Evolutionary conservation across 257 asterid genomes (phyloP), one percentile per base, ranked within the genome.

Genomic region (Primulina tabacum): DNA sequence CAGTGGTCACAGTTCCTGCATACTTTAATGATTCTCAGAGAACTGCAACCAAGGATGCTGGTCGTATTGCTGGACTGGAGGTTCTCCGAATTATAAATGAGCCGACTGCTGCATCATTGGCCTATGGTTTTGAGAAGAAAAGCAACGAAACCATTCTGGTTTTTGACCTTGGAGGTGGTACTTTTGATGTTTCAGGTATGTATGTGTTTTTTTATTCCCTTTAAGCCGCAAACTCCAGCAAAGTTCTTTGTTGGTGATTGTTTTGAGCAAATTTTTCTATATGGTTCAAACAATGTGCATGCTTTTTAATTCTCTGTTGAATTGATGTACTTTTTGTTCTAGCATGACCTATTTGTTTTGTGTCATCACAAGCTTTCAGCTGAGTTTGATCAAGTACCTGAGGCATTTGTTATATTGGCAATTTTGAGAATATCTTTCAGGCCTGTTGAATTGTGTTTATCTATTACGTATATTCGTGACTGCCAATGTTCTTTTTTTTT

Each of bases 21-120:
- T 86, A 88, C 83, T 88, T 88, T 73, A 86, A 88, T 75, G 95
- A 88, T 75, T 88, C 95, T 38, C 95, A 86, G 75, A 78, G 86
- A 34, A 81, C 83, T n/a, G 81, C 86, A 2, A 81, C 83, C 33
- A 81, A 81, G 72, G 83, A 81, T 57, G 86, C 83, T 37, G 86
- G 86, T 57, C 86, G 86, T 12, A 81, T 81, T 68, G 86, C 83
- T 55, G 86, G 86, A 5, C 70, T 81, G 20, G 83, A 81, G 56
- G 83, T 81, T 66, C 86, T 81, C 20, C 81, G 86, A 2, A 81
- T 78, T n/a, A 81, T 81, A 17, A 81, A 81, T 57, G 86, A 78
- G 30, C 86, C 86, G 9, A 78, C 81, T 3, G 86, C 86, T 40
- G 81, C 86, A 7, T 81, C 86, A 21, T 63, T 81, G 71, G 83